phyloP scores from a whole-genome alignment of 2,329 filamentous ascomycete genomes.

The Neurospora sp. region DNA sequence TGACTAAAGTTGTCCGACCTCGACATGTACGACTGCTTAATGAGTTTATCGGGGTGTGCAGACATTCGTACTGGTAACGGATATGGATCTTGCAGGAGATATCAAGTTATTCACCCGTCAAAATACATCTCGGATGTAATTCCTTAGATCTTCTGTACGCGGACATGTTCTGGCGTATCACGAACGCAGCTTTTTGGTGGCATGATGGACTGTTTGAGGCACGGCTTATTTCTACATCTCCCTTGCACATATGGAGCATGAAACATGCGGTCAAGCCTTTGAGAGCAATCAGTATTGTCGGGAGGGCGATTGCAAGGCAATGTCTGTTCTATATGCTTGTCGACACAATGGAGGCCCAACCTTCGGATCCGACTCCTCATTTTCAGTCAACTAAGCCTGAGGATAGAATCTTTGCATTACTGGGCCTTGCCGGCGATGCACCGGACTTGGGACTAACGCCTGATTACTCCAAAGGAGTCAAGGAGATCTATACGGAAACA shows the following conservation, averaged over 20 bases:
- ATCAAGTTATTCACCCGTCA: fast-evolving
- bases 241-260: too few species aligned
- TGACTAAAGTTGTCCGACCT: neutral
- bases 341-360: neutral
- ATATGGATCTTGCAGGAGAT: neutral
- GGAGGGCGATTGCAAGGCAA: neutral
- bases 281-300: neutral
- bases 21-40: neutral
- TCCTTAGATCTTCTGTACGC: neutral
- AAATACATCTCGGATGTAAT: neutral
- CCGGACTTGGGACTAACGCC: neutral
- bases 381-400: neutral
- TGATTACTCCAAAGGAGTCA: neutral
- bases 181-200: too few species aligned
- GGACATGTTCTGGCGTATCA: neutral
- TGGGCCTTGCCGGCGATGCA: neutral
- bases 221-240: neutral
- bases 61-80: neutral
- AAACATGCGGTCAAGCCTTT: neutral
- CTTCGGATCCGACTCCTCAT: neutral
- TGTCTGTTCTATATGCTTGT: neutral
- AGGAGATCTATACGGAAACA: neutral
- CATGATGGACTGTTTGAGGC: too few species aligned
- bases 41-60: neutral
- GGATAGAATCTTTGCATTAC: neutral